phyloP scores from a whole-genome alignment of 2,329 filamentous ascomycete genomes.

The Colletotrichum somersetense region DNA sequence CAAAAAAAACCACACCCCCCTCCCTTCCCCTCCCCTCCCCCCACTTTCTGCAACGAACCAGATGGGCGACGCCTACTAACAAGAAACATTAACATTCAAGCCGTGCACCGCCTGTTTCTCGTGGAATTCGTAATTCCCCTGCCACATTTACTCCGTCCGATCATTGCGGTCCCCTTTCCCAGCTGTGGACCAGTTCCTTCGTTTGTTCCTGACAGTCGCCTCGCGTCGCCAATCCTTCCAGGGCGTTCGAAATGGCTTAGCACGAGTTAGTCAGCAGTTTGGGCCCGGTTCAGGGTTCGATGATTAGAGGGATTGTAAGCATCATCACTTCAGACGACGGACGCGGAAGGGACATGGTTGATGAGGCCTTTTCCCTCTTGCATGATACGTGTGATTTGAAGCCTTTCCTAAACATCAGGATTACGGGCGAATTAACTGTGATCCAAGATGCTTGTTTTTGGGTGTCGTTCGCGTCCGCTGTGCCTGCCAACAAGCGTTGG shows the following conservation, averaged over 20 bases:
- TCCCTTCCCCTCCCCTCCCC: not conserved
- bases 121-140: not conserved
- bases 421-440: not conserved
- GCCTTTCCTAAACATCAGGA: not conserved
- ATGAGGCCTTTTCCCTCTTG: not conserved
- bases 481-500: not conserved
- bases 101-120: not conserved
- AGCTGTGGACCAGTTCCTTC: not conserved
- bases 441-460: not conserved
- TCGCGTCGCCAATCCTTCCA: not conserved
- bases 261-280: not conserved
- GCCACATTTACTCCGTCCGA: not conserved
- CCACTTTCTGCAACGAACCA: conserved; percentile 36
- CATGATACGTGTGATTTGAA: not conserved
- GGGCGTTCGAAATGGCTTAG: not conserved
- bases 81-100: not conserved
- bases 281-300: not conserved
- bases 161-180: not conserved
- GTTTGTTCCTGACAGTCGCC: not conserved
- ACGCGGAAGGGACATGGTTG: not conserved
- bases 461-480: not conserved
- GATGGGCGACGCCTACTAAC: conserved; percentile 5
- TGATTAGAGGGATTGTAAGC: not conserved
- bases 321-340: conserved; percentile 7
- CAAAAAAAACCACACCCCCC: not conserved